Evolutionary conservation across 2,329 filamentous ascomycete species (phyloP).

Genomic region (Dactylellina drechsleri): DNA sequence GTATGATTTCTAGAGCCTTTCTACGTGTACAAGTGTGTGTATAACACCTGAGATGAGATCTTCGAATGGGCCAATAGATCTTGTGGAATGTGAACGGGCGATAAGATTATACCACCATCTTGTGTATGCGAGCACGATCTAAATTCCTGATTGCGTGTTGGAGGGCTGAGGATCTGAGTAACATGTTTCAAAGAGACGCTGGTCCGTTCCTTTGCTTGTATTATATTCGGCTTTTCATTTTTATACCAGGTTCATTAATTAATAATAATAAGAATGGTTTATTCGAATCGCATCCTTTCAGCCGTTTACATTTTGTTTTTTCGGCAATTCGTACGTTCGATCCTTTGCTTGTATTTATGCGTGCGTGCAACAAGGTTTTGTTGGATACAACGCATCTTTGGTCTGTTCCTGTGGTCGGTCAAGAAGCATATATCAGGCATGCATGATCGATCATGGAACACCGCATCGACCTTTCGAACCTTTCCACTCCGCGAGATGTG

Average conservation of each 20-base stretch:
- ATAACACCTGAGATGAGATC: slow-evolving; percentile 21
- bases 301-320: background rate
- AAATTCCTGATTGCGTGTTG: background rate
- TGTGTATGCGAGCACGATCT: slow-evolving; percentile 1
- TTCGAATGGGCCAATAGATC: slow-evolving; percentile 9
- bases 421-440: background rate
- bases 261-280: no score
- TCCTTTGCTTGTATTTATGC: background rate
- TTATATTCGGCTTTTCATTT: background rate
- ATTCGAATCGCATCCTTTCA: background rate
- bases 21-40: background rate
- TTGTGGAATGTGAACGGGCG: slow-evolving; percentile 6
- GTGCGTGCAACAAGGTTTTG: slow-evolving; percentile 4
- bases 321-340: background rate
- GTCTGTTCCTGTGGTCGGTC: background rate
- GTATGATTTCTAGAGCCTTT: slow-evolving; percentile 5
- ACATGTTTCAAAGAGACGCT: slow-evolving; percentile 5
- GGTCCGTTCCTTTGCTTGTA: background rate
- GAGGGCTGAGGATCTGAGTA: no score
- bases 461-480: no score
- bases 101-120: background rate
- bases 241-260: slow-evolving; percentile 7
- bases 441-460: no score
- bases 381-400: slow-evolving; percentile 40
- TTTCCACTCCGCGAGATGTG: no score